Evolutionary conservation across 2,329 filamentous ascomycete species (phyloP).

Genomic region (Fusarium algeriense): DNA sequence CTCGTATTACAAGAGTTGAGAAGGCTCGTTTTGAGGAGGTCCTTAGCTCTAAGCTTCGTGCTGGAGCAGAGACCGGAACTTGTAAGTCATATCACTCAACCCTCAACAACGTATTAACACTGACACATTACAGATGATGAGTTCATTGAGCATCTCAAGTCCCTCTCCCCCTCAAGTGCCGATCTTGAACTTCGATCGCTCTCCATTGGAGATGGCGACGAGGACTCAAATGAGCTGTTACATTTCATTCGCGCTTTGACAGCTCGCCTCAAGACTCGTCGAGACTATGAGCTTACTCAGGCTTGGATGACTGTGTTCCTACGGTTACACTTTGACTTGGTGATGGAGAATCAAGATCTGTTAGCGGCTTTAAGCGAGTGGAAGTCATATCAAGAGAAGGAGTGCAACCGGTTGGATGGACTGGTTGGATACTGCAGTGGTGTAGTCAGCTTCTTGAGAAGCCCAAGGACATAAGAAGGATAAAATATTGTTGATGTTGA

Average conservation of each 20-base stretch:
- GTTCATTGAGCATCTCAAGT: constrained; percentile 83
- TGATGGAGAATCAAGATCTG: constrained; percentile 65
- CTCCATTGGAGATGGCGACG: constrained; percentile 58
- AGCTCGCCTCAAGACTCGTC: constrained; percentile 72
- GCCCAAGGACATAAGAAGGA: constrained; percentile 61
- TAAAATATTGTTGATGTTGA: constrained; percentile 9
- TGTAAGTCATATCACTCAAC: constrained; percentile 62
- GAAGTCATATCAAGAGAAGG: constrained; percentile 78
- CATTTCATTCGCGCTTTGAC: constrained; percentile 88
- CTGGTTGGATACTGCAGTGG: constrained; percentile 90
- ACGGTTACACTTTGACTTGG: constrained; percentile 75
- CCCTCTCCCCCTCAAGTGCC: constrained; percentile 83
- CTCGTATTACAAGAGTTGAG: constrained; percentile 78
- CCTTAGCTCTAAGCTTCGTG: constrained; percentile 69
- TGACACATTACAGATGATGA: constrained; percentile 63
- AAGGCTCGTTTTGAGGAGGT: constrained; percentile 67
- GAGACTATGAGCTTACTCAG: constrained; percentile 93
- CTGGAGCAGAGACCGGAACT: constrained; percentile 66
- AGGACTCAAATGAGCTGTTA: constrained; percentile 75
- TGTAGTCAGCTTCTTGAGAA: constrained; percentile 84
- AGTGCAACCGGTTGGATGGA: constrained; percentile 77
- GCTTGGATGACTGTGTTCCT: constrained; percentile 98
- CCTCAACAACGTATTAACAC: neutral
- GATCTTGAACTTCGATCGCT: constrained; percentile 93
- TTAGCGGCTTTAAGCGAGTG: constrained; percentile 74